Percentiles rank a stretch among this genome's conserved stretches.
These are phyloP conservation scores for Saururus chinensis DNA, from an alignment of 164 flowering plant genomes.

Conservation along the genomic window DNA sequence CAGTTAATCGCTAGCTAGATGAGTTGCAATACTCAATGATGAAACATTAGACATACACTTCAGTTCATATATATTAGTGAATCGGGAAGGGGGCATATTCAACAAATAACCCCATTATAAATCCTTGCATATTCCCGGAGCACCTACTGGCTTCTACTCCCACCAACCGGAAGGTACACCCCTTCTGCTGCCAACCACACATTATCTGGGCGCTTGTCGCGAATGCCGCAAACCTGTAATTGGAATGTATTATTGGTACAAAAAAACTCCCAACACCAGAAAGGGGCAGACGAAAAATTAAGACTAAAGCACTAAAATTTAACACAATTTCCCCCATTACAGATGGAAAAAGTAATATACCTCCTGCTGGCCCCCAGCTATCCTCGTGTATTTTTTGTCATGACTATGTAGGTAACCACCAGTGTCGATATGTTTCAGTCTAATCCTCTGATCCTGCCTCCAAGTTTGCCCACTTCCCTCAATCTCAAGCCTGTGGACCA, in stretches of 20 bases:
- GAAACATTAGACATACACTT: neutral
- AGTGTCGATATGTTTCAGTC: slow-evolving; percentile 89
- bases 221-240: slow-evolving; percentile 77
- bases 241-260: neutral
- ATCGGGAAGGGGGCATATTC: no score
- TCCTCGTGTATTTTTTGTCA: slow-evolving; percentile 80
- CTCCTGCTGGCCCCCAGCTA: slow-evolving; percentile 99
- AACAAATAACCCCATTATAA: neutral
- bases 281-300: neutral
- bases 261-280: no score
- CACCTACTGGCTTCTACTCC: slow-evolving; percentile 26
- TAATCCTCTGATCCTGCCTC: slow-evolving; percentile 89
- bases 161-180: slow-evolving; percentile 63
- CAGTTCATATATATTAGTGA: no score
- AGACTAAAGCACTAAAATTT: neutral
- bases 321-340: neutral
- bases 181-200: slow-evolving; percentile 97
- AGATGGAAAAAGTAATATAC: slow-evolving; percentile 19
- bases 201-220: slow-evolving; percentile 82
- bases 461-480: slow-evolving; percentile 90
- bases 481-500: slow-evolving; percentile 46
- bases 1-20: neutral
- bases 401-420: slow-evolving; percentile 89
- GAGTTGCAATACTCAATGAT: neutral
- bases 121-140: neutral